phyloP scores from a whole-genome alignment of 768 basidiomycete genomes.

The Lactarius sanguifluus region DNA sequence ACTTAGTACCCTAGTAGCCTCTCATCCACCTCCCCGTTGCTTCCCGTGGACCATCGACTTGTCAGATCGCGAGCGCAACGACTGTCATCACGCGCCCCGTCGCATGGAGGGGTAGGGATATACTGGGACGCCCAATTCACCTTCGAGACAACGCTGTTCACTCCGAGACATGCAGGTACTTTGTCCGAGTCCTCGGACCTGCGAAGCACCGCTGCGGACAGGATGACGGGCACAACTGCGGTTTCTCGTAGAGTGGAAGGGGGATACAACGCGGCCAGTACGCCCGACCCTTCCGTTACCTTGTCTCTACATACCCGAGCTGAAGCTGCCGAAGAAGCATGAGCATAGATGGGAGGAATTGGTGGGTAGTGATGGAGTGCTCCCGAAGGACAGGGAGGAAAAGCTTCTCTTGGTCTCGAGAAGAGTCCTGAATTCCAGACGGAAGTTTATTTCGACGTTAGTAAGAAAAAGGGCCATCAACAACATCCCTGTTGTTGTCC shows the following conservation, averaged over 20 bases:
- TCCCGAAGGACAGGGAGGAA: no score
- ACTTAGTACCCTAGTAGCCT: background rate
- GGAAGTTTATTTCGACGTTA: no score
- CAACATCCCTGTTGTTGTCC: no score
- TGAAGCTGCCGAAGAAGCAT: background rate
- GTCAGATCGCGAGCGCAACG: background rate
- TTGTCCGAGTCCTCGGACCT: background rate
- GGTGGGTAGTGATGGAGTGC: no score
- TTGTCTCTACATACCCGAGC: background rate
- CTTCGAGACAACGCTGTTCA: no score
- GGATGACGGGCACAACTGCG: background rate
- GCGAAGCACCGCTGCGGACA: background rate
- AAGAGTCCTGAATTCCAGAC: background rate
- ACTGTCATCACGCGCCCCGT: background rate
- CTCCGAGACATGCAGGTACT: background rate
- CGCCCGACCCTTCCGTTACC: no score
- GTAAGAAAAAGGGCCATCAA: no score
- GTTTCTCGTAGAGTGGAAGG: background rate
- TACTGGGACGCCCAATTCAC: background rate
- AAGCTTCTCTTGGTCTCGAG: background rate
- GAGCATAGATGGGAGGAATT: background rate
- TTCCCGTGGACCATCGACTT: background rate
- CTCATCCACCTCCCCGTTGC: no score
- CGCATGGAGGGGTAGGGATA: background rate
- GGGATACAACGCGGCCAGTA: background rate